A percentile compares a stretch with the other conserved stretches of the same genome.
Conservation (phyloP, 2,329 filamentous ascomycete species). For the Setomelanomma holmii region DNA sequence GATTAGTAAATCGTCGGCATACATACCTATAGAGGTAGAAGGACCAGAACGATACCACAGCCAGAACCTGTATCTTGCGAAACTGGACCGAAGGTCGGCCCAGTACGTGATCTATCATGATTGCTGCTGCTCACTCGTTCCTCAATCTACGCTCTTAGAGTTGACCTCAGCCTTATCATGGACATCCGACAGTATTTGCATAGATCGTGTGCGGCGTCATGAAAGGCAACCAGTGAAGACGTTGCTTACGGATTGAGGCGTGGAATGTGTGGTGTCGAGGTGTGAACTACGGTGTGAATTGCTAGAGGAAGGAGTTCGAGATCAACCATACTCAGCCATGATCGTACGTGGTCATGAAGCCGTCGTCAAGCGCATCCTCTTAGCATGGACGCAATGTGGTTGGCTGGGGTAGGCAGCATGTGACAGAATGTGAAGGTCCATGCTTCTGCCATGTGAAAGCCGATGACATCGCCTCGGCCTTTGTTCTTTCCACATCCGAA, state of each 20-base stretch:
- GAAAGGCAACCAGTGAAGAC: constrained; percentile 17
- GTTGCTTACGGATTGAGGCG: constrained; percentile 1
- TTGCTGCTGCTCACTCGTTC: constrained; percentile 3
- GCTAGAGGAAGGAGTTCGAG: neutral
- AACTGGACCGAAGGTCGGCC: constrained; percentile 91
- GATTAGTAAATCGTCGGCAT: neutral
- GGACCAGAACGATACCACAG: constrained; percentile 91
- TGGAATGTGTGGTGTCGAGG: neutral
- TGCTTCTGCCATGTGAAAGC: neutral
- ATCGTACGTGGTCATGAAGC: constrained; percentile 1
- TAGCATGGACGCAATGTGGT: neutral
- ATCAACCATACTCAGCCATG: constrained; percentile 25
- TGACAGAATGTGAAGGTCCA: neutral
- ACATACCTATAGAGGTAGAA: constrained; percentile 77
- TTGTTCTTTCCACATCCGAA: neutral
- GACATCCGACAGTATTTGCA: neutral
- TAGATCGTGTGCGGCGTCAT: constrained; percentile 16
- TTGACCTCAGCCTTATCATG: neutral
- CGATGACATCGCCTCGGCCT: neutral
- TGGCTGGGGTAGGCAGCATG: neutral
- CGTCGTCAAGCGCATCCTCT: neutral
- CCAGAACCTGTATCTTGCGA: constrained; percentile 88
- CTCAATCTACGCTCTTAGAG: neutral
- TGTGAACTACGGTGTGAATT: no score
- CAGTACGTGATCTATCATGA: constrained; percentile 78